Evolutionary conservation across 768 basidiomycete genomes (phyloP), one percentile per base, ranked within the genome.

Genomic region (Suillus discolor): DNA sequence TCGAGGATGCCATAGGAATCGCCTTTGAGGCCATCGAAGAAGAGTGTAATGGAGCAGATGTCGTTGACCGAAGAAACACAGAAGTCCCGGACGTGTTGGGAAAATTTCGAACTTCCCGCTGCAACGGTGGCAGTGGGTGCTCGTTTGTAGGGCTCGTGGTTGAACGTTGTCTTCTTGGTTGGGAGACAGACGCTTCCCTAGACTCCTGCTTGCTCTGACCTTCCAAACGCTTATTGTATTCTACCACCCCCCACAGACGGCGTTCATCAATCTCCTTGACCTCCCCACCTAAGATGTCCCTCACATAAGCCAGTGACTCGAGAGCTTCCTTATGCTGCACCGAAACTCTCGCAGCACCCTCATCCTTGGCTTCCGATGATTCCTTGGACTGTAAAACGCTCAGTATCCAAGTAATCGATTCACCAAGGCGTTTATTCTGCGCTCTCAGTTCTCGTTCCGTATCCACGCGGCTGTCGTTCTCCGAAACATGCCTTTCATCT

Each of bases 221-320:
- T 45, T 72, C 79, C 70, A 76, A 74, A 71, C 80, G 80, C 70
- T 78, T 81, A 53, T 70, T 71, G 61, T 78, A 73, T 53, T 84
- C 83, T 62, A 78, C 81, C 66, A 87, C 89, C 41, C 87, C 84
- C 63, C 88, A 78, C 49, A 94, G 78, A 57, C 89, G 82, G 34
- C 87, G 87, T 49, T 90, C 87, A 25, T 94, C 92, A 53, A 94
- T 73, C 31, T 82, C 79, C 36, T 76, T 76, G 12, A 80, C 76
- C 63, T 81, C 81, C 42, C 87, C 85, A 66, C 84, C 81, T 47
- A 95, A 78, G 18, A 93, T 81, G 68, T 94, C 93, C 67, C 91
- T 83, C 64, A 93, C 88, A 76, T 94, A 92, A 13, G 90, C 82
- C 45, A 95, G 79, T 13, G 89, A 88, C 71, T 93, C 91, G 59